These are phyloP conservation scores for Tolypocladium pustulatum DNA, from an alignment of 2,329 filamentous ascomycete species.

Conservation along the genomic window DNA sequence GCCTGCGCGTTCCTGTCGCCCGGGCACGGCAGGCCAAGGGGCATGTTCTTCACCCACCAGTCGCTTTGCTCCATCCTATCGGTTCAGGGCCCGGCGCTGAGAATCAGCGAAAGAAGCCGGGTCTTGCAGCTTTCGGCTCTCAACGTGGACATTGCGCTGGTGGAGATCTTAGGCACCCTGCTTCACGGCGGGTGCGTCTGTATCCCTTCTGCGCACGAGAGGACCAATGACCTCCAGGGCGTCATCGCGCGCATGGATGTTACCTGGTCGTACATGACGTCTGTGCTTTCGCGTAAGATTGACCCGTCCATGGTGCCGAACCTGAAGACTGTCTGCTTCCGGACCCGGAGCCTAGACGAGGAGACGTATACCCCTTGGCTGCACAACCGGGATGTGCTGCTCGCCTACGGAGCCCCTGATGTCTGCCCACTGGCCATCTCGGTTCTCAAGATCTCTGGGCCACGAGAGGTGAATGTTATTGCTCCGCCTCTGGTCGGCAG, in stretches of 20 bases:
- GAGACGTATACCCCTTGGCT: constrained; percentile 38
- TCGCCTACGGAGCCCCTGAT: constrained; percentile 41
- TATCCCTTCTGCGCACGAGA: constrained; percentile 39
- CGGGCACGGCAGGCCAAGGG: constrained; percentile 38
- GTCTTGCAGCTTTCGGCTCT: constrained; percentile 45
- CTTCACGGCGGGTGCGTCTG: constrained; percentile 49
- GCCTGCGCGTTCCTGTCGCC: constrained; percentile 54
- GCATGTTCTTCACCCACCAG: constrained; percentile 51
- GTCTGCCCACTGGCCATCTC: constrained; percentile 41
- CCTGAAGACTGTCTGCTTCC: constrained; percentile 32
- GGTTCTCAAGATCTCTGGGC: constrained; percentile 29
- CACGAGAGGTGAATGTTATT: constrained; percentile 29
- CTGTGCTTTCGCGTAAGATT: constrained; percentile 41
- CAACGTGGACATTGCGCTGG: constrained; percentile 40
- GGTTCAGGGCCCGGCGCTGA: constrained; percentile 37
- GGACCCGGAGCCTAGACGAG: constrained; percentile 37
- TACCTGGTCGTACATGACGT: constrained; percentile 46
- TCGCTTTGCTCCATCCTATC: constrained; percentile 44
- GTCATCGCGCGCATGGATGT: constrained; percentile 39
- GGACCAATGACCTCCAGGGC: constrained; percentile 36
- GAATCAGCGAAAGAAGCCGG: constrained; percentile 39
- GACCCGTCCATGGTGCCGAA: constrained; percentile 24
- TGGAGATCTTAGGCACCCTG: constrained; percentile 41
- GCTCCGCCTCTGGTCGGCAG: constrained; percentile 36
- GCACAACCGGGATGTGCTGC: constrained; percentile 31